These are phyloP conservation scores for Eucalyptus erythrocorys DNA, from an alignment of 345 rosid species.

Conservation along the genomic window DNA sequence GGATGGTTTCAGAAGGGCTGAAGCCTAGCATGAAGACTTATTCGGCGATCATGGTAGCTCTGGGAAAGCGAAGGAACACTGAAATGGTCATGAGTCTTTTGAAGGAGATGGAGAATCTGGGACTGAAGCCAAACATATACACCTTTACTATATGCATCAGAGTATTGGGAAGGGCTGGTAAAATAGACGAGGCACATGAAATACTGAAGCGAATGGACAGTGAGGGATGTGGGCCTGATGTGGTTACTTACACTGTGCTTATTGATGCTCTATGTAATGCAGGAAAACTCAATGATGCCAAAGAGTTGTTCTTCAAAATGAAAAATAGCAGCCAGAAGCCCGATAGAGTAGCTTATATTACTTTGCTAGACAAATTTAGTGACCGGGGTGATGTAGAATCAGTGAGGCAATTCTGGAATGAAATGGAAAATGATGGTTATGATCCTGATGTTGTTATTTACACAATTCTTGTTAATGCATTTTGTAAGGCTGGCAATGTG, in stretches of 20 bases:
- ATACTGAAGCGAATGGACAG: slow-evolving; percentile 80
- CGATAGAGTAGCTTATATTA: slow-evolving; percentile 67
- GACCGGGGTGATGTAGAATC: slow-evolving; percentile 56
- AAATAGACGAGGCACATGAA: slow-evolving; percentile 49
- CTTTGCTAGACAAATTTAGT: slow-evolving; percentile 70
- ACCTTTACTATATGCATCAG: slow-evolving; percentile 91
- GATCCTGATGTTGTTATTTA: slow-evolving; percentile 72
- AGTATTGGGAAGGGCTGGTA: slow-evolving; percentile 74
- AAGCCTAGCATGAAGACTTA: slow-evolving; percentile 93
- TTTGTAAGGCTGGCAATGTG: slow-evolving; percentile 51
- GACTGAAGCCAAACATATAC: slow-evolving; percentile 77
- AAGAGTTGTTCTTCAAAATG: slow-evolving; percentile 60
- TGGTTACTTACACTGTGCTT: slow-evolving; percentile 80
- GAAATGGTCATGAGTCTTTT: slow-evolving; percentile 60
- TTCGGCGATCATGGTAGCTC: slow-evolving; percentile 85
- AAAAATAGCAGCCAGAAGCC: slow-evolving; percentile 70
- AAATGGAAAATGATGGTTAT: slow-evolving; percentile 84
- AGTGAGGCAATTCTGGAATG: slow-evolving; percentile 65
- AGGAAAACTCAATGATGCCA: slow-evolving; percentile 49
- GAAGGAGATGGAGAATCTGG: slow-evolving; percentile 72
- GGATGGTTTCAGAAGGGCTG: slow-evolving; percentile 69
- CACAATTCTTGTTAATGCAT: slow-evolving; percentile 65
- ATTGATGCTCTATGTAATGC: slow-evolving; percentile 81
- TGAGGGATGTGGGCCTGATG: slow-evolving; percentile 84
- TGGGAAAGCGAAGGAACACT: slow-evolving; percentile 73